Conservation (phyloP, 371 early-diverging fungal genomes). For the Circinella minor region DNA sequence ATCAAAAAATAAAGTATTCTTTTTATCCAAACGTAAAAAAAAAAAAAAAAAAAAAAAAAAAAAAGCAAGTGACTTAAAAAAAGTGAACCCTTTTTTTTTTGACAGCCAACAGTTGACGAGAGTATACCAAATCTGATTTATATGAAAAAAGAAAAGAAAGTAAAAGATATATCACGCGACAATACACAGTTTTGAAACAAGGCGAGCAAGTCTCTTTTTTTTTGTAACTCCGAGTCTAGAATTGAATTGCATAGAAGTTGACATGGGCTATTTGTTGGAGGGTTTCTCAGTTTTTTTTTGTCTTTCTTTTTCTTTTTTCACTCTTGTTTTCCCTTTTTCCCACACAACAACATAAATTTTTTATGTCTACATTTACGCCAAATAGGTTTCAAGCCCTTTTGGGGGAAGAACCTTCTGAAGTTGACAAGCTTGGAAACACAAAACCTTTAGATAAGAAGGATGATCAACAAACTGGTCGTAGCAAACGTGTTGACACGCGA, state of each 20-base stretch:
- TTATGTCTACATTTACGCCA: slow-evolving; percentile 34
- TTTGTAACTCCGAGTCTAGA: not conserved
- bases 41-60: too few species aligned
- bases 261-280: not conserved
- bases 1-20: too few species aligned
- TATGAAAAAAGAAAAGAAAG: too few species aligned
- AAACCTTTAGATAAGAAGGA: slow-evolving; percentile 28
- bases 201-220: too few species aligned
- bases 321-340: not conserved
- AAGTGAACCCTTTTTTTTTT: too few species aligned
- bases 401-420: slow-evolving; percentile 43
- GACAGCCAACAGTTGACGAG: too few species aligned
- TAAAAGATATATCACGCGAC: too few species aligned
- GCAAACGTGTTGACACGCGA: slow-evolving; percentile 15
- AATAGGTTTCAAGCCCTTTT: slow-evolving; percentile 43
- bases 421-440: slow-evolving; percentile 46
- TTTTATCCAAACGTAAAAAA: too few species aligned
- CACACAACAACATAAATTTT: not conserved
- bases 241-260: not conserved
- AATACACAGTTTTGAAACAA: too few species aligned
- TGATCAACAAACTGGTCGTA: slow-evolving; percentile 11
- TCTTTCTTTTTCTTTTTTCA: not conserved
- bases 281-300: not conserved
- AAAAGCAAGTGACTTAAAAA: too few species aligned
- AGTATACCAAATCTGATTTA: too few species aligned